Evolutionary conservation across 2,329 filamentous ascomycete genomes (phyloP).

Genomic region (Trichoderma harzianum): DNA sequence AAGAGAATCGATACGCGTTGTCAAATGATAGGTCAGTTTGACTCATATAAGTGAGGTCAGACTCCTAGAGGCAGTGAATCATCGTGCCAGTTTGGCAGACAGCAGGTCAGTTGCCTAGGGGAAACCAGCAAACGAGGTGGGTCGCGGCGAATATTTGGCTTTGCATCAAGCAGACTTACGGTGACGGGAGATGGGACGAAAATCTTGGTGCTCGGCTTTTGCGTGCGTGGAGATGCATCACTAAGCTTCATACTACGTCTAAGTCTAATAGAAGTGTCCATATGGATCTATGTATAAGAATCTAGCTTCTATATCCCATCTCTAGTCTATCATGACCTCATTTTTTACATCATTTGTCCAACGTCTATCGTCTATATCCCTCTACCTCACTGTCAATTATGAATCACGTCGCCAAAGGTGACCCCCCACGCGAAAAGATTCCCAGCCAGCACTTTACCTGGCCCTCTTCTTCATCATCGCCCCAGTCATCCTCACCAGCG

Average conservation of each 20-base stretch:
- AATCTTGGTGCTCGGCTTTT: not conserved
- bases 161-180: not conserved
- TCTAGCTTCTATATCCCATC: not conserved
- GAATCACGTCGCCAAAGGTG: constrained; percentile 11
- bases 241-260: not conserved
- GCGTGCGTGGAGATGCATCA: not conserved
- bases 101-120: not conserved
- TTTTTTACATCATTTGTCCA: not conserved
- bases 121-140: not conserved
- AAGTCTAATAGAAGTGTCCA: not conserved
- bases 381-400: not conserved
- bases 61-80: constrained; percentile 10
- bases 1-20: not conserved
- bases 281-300: not conserved
- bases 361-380: not conserved
- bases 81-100: not conserved
- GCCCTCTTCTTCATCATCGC: constrained; percentile 45
- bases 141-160: not conserved
- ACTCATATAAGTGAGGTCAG: not conserved
- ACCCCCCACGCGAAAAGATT: constrained; percentile 46
- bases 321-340: constrained; percentile 3
- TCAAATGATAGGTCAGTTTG: not conserved
- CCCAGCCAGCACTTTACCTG: constrained; percentile 67
- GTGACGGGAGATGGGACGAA: not conserved
- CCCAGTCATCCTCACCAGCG: constrained; percentile 72